Percentiles rank a stretch among this genome's conserved stretches.
These are phyloP conservation scores for Penicillium lagena DNA, from an alignment of 495 filamentous ascomycete species.

Conservation along the genomic window DNA sequence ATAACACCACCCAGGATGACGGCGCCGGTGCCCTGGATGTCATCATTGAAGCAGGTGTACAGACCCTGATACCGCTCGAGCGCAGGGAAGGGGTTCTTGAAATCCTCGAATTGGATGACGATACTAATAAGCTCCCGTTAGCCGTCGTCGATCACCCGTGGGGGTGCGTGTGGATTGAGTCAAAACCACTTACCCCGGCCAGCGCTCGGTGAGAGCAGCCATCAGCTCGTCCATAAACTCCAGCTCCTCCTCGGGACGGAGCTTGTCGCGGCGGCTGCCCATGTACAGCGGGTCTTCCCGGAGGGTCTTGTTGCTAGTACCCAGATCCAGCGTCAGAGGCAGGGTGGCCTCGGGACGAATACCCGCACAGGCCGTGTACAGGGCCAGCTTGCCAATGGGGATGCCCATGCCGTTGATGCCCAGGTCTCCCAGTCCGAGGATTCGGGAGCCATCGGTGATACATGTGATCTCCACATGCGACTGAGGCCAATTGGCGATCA, in stretches of 20 bases:
- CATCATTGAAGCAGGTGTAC: conserved; percentile 97
- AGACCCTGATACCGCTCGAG: conserved; percentile 79
- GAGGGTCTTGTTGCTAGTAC: conserved; percentile 84
- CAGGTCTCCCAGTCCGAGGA: conserved; percentile 91
- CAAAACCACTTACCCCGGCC: conserved; percentile 56
- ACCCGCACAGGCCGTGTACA: conserved; percentile 95
- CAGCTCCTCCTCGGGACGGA: conserved; percentile 71
- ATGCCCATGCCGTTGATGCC: conserved; percentile 98
- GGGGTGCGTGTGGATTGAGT: conserved; percentile 6
- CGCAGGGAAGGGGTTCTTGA: conserved; percentile 96
- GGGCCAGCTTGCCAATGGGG: conserved; percentile 87
- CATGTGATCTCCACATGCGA: conserved; percentile 88
- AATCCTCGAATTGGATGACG: conserved; percentile 97
- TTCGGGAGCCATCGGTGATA: conserved; percentile 94
- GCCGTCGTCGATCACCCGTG: conserved; percentile 14
- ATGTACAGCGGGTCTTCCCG: conserved; percentile 91
- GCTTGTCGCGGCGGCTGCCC: conserved; percentile 76
- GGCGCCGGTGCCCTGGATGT: conserved; percentile 96
- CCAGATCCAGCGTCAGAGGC: conserved; percentile 85
- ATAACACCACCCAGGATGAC: conserved; percentile 94
- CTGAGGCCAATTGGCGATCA: conserved; percentile 87
- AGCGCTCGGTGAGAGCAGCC: conserved; percentile 80
- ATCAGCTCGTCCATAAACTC: conserved; percentile 98
- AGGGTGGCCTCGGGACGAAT: conserved; percentile 90
- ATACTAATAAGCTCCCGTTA: conserved; percentile 49